Evolutionary conservation across 2,329 filamentous ascomycete species (phyloP).

Genomic region (Ceratocystis variospora): DNA sequence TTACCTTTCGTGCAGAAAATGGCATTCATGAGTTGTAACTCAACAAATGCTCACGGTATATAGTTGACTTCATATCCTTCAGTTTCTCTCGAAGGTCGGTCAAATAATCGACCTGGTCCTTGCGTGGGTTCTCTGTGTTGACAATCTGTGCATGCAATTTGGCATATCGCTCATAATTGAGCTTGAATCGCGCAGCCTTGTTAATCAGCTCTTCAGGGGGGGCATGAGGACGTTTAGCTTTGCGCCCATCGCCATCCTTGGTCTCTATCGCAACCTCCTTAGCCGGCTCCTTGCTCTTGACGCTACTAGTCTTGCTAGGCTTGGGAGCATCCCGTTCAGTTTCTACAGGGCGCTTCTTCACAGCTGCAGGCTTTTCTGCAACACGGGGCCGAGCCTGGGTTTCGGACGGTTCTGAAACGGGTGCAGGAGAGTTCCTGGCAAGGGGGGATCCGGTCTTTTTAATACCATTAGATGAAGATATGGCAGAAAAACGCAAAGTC

Average conservation of each 20-base stretch:
- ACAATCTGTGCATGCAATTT: constrained; percentile 42
- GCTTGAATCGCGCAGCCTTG: constrained; percentile 43
- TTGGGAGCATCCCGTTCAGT: constrained; percentile 7
- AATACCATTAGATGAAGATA: constrained; percentile 10
- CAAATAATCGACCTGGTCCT: constrained; percentile 38
- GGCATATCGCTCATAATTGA: constrained; percentile 43
- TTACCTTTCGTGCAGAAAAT: too few species aligned
- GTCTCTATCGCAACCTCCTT: constrained; percentile 12
- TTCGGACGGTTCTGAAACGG: constrained; percentile 13
- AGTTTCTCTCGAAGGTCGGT: constrained; percentile 42
- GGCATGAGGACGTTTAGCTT: constrained; percentile 25
- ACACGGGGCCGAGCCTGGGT: background rate
- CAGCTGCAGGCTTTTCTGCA: constrained; percentile 25
- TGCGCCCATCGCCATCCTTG: constrained; percentile 20
- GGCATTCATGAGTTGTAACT: constrained; percentile 17
- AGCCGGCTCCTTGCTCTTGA: constrained; percentile 14
- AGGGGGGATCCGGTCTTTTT: constrained; percentile 11
- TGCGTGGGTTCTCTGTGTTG: constrained; percentile 36
- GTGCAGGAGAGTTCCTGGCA: constrained; percentile 8
- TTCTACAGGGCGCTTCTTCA: constrained; percentile 23
- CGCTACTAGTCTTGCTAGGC: background rate
- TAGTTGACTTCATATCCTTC: constrained; percentile 44
- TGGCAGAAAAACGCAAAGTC: constrained; percentile 11
- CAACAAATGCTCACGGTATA: constrained; percentile 35
- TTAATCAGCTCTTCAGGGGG: constrained; percentile 32